Evolutionary conservation across 2,329 filamentous ascomycete genomes (phyloP).

Genomic region (Chaetomium olivaceum): DNA sequence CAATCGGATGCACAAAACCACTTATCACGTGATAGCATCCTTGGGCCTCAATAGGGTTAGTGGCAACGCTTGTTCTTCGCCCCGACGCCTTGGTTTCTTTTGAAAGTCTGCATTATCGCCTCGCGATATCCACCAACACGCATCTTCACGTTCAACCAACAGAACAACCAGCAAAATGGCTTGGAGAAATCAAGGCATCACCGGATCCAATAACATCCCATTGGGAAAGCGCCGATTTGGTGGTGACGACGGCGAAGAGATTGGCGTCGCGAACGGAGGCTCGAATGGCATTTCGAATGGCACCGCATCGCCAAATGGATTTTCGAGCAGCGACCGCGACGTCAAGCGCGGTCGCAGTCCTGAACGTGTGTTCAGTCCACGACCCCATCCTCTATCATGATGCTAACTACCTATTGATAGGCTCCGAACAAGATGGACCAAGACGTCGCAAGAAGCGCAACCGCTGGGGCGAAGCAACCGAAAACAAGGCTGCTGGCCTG

Average conservation of each 20-base stretch:
- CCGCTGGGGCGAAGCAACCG: constrained; percentile 93
- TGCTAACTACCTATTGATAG: constrained; percentile 39
- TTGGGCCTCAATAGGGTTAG: constrained; percentile 5
- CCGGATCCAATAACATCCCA: constrained; percentile 97
- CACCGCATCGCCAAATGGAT: constrained; percentile 25
- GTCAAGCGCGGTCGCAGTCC: constrained; percentile 92
- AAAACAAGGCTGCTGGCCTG: constrained; percentile 97
- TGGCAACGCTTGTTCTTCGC: constrained; percentile 8
- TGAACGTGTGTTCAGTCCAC: constrained; percentile 59
- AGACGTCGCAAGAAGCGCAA: constrained; percentile 97
- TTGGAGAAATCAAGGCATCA: constrained; percentile 79
- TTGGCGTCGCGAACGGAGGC: not conserved
- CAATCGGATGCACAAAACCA: not conserved
- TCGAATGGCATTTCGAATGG: constrained; percentile 17
- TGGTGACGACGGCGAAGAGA: constrained; percentile 47
- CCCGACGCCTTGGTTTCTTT: not conserved
- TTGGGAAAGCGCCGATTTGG: constrained; percentile 83
- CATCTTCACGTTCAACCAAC: not conserved
- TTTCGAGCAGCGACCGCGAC: constrained; percentile 46
- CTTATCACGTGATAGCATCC: not conserved
- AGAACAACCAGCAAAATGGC: constrained; percentile 51
- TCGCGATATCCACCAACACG: not conserved
- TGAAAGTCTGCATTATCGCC: not conserved
- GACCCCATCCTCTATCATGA: constrained; percentile 18
- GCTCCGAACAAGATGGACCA: constrained; percentile 68